These are phyloP conservation scores for Rhododendron molle DNA, from an alignment of 148 eudicot species.

Conservation along the genomic window DNA sequence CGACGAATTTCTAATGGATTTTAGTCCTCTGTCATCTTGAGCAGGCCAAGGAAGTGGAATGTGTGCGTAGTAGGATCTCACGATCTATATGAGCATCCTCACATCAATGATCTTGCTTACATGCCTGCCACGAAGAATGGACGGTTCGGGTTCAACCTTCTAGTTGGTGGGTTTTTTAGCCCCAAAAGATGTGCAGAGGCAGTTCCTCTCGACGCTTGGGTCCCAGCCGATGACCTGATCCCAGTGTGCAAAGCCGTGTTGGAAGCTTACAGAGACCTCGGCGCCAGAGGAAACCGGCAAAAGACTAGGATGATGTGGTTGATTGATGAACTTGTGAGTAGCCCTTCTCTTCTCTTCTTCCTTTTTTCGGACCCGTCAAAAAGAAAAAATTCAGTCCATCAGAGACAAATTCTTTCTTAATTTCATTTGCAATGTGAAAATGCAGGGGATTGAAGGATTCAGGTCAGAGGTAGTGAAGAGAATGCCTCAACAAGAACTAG, in stretches of 20 bases:
- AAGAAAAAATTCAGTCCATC: neutral
- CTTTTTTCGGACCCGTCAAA: neutral
- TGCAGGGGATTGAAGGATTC: conserved; percentile 86
- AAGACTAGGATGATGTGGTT: conserved; percentile 98
- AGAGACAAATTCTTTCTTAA: neutral
- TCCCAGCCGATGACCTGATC: conserved; percentile 72
- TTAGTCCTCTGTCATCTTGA: neutral
- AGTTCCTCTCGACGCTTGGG: conserved; percentile 93
- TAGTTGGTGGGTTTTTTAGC: conserved; percentile 96
- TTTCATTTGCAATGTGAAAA: neutral
- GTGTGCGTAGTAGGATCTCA: conserved; percentile 93
- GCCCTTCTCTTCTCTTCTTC: neutral
- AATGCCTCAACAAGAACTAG: conserved; percentile 67
- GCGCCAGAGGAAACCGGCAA: conserved; percentile 89
- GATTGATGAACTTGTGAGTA: conserved; percentile 91
- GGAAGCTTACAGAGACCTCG: conserved; percentile 91
- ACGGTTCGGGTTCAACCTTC: conserved; percentile 71
- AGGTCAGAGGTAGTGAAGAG: conserved; percentile 85
- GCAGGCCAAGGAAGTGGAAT: conserved; percentile 99
- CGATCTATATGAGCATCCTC: conserved; percentile 95
- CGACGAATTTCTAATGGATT: neutral
- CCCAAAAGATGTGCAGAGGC: conserved; percentile 91
- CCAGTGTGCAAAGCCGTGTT: conserved; percentile 70
- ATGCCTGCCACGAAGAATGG: conserved; percentile 94
- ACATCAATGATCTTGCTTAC: conserved; percentile 94